Conservation (phyloP, 2,329 filamentous ascomycete species). For the Chaetomium globosum region DNA sequence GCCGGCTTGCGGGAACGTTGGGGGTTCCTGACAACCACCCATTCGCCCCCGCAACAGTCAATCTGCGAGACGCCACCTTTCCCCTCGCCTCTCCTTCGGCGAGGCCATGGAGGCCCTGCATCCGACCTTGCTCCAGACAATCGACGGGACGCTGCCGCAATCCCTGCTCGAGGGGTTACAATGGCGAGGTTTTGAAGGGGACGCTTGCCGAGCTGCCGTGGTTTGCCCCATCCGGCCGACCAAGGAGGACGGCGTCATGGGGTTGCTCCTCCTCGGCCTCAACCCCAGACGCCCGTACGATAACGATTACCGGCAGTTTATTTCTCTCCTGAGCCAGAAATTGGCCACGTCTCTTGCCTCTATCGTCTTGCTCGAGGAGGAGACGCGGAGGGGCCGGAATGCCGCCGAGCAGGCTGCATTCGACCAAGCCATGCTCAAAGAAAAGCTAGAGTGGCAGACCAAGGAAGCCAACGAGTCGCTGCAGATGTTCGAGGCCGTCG, state of each 20-base stretch:
- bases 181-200: conserved; percentile 63
- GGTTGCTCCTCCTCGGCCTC: conserved; percentile 68
- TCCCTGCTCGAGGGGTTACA: conserved; percentile 60
- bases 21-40: conserved; percentile 50
- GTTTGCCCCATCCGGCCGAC: conserved; percentile 70
- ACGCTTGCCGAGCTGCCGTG: conserved; percentile 66
- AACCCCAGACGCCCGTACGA: conserved; percentile 74
- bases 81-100: conserved; percentile 47
- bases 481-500: conserved; percentile 68
- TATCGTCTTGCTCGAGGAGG: conserved; percentile 70
- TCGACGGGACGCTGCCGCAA: conserved; percentile 58
- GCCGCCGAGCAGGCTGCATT: conserved; percentile 67
- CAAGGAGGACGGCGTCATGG: conserved; percentile 66
- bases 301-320: conserved; percentile 70
- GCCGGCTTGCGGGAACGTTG: conserved; percentile 50
- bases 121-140: conserved; percentile 48
- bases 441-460: conserved; percentile 62
- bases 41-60: conserved; percentile 46
- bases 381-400: conserved; percentile 59
- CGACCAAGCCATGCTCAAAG: conserved; percentile 66
- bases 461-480: conserved; percentile 57
- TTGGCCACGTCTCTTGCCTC: conserved; percentile 70
- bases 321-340: conserved; percentile 58
- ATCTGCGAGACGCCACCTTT: conserved; percentile 44
- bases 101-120: conserved; percentile 45